These are phyloP conservation scores for Lipomyces japonicus DNA, from an alignment of 805 yeast species.

Conservation along the genomic window DNA sequence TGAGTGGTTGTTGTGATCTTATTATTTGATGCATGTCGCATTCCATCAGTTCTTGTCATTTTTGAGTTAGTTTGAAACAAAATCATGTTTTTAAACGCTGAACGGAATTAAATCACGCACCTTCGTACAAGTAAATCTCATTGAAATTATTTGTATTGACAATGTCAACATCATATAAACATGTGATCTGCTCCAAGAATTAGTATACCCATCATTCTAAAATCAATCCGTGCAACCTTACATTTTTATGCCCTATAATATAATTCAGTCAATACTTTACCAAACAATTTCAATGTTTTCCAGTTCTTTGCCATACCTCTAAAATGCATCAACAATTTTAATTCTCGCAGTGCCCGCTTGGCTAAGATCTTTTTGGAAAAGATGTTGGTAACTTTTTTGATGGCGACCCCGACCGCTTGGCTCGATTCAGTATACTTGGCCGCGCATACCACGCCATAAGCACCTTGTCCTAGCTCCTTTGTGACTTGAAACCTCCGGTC, in stretches of 20 bases:
- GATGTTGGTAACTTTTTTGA: slow-evolving; percentile 92
- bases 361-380: slow-evolving; percentile 87
- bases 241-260: slow-evolving; percentile 72
- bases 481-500: slow-evolving; percentile 84
- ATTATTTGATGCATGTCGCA: slow-evolving; percentile 98
- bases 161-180: slow-evolving; percentile 90
- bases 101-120: slow-evolving; percentile 6
- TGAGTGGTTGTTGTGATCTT: slow-evolving; percentile 84
- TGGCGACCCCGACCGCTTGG: slow-evolving; percentile 62
- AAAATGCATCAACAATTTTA: slow-evolving; percentile 85
- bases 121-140: slow-evolving; percentile 85
- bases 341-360: slow-evolving; percentile 85
- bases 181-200: slow-evolving; percentile 62
- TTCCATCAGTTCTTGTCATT: slow-evolving; percentile 79
- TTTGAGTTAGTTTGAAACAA: neutral
- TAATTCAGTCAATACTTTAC: neutral
- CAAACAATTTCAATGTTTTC: too few relatives aligned
- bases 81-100: neutral
- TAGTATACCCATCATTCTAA: neutral
- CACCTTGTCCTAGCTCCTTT: slow-evolving; percentile 95
- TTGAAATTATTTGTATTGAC: slow-evolving; percentile 76
- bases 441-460: slow-evolving; percentile 94
- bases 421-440: slow-evolving; percentile 57
- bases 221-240: slow-evolving; percentile 7
- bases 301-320: slow-evolving; percentile 39